Evolutionary conservation across 139 green algal genomes (phyloP).

Genomic region (Spirogloea muscicola): DNA sequence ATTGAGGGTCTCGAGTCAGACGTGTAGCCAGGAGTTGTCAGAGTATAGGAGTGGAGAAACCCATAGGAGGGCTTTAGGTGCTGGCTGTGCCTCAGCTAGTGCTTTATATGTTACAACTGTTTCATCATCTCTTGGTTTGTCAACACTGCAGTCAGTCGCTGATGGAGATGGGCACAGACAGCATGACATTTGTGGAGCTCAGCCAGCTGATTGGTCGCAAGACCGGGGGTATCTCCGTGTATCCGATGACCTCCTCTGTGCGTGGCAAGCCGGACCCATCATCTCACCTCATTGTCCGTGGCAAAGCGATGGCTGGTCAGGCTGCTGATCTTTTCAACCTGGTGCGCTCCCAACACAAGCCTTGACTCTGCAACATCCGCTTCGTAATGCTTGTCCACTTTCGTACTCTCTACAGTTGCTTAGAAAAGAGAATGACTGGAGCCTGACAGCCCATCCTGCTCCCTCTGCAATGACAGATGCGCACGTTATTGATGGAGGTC

Average conservation of each 20-base stretch:
- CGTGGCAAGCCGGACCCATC: conserved; percentile 62
- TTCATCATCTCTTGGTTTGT: too few species aligned
- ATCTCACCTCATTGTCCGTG: conserved; percentile 69
- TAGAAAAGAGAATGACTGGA: too few species aligned
- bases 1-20: too few species aligned
- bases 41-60: too few species aligned
- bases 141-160: conserved; percentile 55
- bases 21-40: too few species aligned
- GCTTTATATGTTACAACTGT: too few species aligned
- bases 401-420: neutral
- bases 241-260: conserved; percentile 70
- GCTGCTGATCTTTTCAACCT: conserved; percentile 82
- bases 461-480: too few species aligned
- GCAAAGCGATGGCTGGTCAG: conserved; percentile 91
- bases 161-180: conserved; percentile 82
- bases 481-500: conserved; percentile 75
- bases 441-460: too few species aligned
- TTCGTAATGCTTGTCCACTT: neutral
- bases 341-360: too few species aligned
- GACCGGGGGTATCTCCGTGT: conserved; percentile 89
- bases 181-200: conserved; percentile 87
- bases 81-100: too few species aligned
- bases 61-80: too few species aligned
- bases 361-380: neutral
- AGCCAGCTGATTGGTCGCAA: conserved; percentile 94